Evolutionary conservation across 2,329 filamentous ascomycete genomes (phyloP), one percentile per base, ranked within the genome.

Genomic region (Trichophyton equinum): DNA sequence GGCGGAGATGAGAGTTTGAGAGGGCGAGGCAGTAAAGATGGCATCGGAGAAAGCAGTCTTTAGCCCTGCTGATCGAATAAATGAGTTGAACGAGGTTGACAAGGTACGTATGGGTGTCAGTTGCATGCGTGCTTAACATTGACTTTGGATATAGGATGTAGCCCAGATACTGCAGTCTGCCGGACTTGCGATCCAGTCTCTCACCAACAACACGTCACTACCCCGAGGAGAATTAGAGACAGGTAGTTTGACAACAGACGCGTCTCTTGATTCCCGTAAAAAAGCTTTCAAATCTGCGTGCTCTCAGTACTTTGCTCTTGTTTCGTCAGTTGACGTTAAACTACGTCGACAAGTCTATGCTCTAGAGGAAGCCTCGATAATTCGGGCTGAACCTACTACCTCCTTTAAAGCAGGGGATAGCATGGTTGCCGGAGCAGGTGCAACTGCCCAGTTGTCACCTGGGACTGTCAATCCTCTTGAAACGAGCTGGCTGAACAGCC

Each of bases 401-500:
- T 67, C 71, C 1, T 67, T 69, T 33, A 66, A 72, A 13, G 68
- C 68, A 3, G 71, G 76, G 53, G 66, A 66, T 51, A 18, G 5
- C 18, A 55, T 55, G 25, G 67, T 62, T 38, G 69, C 63, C 62
- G 71, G 68, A 60, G 70, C 64, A 1, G 68, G 67, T 44, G 63
- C 64, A 13, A 66, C 64, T 20, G 62, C 65, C 42, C 63, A 63
- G 20, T 60, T 62, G 55, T 66, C 65, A 4, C 60, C 66, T n/a
- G 67, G 60, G 9, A 71, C 74, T 66, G 83, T 65, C 75, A 83
- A 70, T 78, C 84, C 44, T 76, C 78, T 96, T 59, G 91, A 96
- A 70, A 86, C 95, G 13, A 91, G 91, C 36, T 92, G 88, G 83
- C 75, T 97, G 67, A 97, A 96, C 71, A 91, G 89, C 68, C 82